A percentile compares a stretch with the other conserved stretches of the same genome.
phyloP scores from a whole-genome alignment of 805 yeast genomes.

The Wickerhamiella cacticola region DNA sequence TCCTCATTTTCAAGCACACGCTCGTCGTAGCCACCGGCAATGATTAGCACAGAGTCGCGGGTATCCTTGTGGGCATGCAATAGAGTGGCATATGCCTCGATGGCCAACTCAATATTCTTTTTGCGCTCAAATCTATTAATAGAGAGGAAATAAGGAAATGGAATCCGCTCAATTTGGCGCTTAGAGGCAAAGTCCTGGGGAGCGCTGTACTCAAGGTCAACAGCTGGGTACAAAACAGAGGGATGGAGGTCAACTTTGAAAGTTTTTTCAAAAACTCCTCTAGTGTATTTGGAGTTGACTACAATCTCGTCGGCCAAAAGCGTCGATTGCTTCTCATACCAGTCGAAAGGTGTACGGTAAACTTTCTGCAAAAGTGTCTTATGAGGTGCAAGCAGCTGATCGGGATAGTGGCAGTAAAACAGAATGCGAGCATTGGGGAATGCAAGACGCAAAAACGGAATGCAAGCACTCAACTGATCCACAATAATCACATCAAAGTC shows the following conservation, averaged over 20 bases:
- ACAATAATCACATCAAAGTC: slow-evolving; percentile 63
- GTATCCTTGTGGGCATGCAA: slow-evolving; percentile 27
- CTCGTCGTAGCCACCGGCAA: slow-evolving; percentile 87
- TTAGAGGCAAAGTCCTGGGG: slow-evolving; percentile 8
- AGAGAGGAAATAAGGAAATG: slow-evolving; percentile 44
- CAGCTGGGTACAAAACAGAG: slow-evolving; percentile 67
- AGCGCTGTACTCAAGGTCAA: slow-evolving; percentile 32
- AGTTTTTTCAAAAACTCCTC: slow-evolving; percentile 49
- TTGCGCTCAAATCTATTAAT: slow-evolving; percentile 82
- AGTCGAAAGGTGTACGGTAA: slow-evolving; percentile 75
- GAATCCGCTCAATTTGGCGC: slow-evolving; percentile 12
- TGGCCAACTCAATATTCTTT: slow-evolving; percentile 70
- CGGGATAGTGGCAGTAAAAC: slow-evolving; percentile 96
- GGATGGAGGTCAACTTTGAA: slow-evolving; percentile 38
- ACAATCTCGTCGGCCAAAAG: slow-evolving; percentile 63
- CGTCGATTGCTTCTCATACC: slow-evolving; percentile 72
- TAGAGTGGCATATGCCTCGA: slow-evolving; percentile 48
- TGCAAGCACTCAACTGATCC: slow-evolving; percentile 77
- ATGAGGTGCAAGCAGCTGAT: slow-evolving; percentile 58
- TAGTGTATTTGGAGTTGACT: slow-evolving; percentile 83
- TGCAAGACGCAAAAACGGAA: slow-evolving; percentile 48
- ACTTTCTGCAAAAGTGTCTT: slow-evolving; percentile 42
- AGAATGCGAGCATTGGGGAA: slow-evolving; percentile 39
- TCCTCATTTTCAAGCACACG: slow-evolving; percentile 64
- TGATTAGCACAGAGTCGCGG: slow-evolving; percentile 36